These are phyloP conservation scores for Linnemannia schmuckeri DNA, from an alignment of 192 early-diverging fungal genomes.

Conservation along the genomic window DNA sequence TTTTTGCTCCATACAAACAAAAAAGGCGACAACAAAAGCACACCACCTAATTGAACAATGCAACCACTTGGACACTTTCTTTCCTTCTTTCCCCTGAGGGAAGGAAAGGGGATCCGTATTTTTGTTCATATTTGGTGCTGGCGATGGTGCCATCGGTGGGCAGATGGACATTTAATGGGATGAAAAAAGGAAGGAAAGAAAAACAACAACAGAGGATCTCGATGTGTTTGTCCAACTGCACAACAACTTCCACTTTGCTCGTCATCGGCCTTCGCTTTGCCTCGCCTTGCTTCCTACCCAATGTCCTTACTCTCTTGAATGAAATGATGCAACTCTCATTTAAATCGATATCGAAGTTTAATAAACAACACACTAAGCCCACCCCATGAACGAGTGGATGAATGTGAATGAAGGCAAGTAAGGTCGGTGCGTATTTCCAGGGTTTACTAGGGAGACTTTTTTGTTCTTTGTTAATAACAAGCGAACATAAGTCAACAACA, in stretches of 20 bases:
- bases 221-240: conserved; percentile 1
- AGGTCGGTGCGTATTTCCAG: conserved; percentile 1
- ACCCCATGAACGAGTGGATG: neutral
- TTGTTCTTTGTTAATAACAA: neutral
- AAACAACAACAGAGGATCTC: neutral
- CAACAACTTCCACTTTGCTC: conserved; percentile 5
- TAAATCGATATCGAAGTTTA: neutral
- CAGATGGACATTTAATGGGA: neutral
- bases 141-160: neutral
- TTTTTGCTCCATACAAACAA: neutral
- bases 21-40: neutral
- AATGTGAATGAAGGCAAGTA: neutral
- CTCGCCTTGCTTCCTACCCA: neutral
- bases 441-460: neutral
- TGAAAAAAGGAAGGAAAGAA: neutral
- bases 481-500: neutral
- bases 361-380: neutral
- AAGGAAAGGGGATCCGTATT: too few relatives aligned
- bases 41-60: neutral
- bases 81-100: neutral
- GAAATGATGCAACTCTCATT: neutral
- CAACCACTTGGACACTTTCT: neutral
- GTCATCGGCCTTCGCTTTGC: neutral
- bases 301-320: neutral
- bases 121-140: neutral